A percentile compares a stretch with the other conserved stretches of the same genome.
These are phyloP conservation scores for Nicotiana noctiflora DNA, from an alignment of 257 asterid genomes.

Conservation along the genomic window DNA sequence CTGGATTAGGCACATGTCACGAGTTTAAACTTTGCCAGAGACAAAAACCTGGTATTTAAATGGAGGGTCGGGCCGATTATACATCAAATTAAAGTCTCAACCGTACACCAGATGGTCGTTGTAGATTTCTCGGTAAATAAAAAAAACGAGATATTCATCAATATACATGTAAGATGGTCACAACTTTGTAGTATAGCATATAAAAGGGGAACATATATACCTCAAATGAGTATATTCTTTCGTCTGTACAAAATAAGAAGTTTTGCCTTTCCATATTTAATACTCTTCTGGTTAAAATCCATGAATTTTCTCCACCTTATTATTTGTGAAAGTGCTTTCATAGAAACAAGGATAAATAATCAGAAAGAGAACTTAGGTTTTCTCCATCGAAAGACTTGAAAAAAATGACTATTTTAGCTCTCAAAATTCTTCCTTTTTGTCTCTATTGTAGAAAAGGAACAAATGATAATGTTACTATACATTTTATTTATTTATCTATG, in stretches of 20 bases:
- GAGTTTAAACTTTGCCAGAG: not conserved
- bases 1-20: not conserved
- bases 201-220: not conserved
- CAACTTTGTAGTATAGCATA: not conserved
- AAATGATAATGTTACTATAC: no score
- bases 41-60: not conserved
- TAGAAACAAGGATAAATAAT: no score
- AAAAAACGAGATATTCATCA: not conserved
- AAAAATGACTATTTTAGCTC: no score
- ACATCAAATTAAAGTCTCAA: not conserved
- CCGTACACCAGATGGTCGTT: not conserved
- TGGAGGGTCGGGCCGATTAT: not conserved
- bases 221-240: not conserved
- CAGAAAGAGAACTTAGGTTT: no score
- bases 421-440: no score
- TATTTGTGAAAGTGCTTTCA: not conserved
- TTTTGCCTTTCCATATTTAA: not conserved
- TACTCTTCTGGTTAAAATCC: not conserved
- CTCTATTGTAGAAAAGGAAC: no score
- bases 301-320: not conserved
- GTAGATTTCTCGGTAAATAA: not conserved
- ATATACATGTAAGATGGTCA: not conserved
- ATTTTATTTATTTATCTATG: accelerated
- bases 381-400: no score
- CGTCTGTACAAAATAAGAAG: not conserved